These are phyloP conservation scores for Testicularia cyperi DNA, from an alignment of 1,284 basidiomycete genomes.

Conservation along the genomic window DNA sequence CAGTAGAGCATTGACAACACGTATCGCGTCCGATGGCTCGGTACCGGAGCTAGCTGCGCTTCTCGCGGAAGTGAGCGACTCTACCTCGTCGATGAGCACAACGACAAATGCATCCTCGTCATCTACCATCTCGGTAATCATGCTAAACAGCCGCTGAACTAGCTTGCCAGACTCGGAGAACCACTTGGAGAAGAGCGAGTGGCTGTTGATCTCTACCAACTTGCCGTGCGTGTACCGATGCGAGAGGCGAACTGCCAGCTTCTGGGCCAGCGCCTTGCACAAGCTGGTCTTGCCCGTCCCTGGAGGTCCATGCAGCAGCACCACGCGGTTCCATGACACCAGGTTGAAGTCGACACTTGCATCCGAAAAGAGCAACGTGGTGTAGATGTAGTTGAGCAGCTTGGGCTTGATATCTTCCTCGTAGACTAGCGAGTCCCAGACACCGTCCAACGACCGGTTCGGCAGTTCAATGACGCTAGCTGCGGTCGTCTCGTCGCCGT, in stretches of 20 bases:
- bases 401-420: constrained; percentile 83
- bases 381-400: constrained; percentile 88
- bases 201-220: constrained; percentile 85
- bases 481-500: constrained; percentile 69
- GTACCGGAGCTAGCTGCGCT: constrained; percentile 89
- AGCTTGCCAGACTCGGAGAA: constrained; percentile 98
- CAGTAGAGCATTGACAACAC: constrained; percentile 94
- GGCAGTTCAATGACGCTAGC: constrained; percentile 85
- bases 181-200: constrained; percentile 60
- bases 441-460: constrained; percentile 76
- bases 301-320: constrained; percentile 92
- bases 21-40: constrained; percentile 91
- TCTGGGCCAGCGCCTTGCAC: constrained; percentile 91
- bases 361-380: constrained; percentile 85
- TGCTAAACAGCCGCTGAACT: constrained; percentile 87
- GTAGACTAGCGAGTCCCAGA: constrained; percentile 86
- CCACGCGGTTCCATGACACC: constrained; percentile 90
- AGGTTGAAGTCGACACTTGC: constrained; percentile 86
- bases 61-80: constrained; percentile 88
- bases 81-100: constrained; percentile 93
- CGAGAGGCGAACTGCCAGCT: constrained; percentile 85
- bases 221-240: constrained; percentile 81
- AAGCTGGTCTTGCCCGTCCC: constrained; percentile 97
- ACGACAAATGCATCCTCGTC: constrained; percentile 89
- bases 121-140: constrained; percentile 80